These are phyloP conservation scores for Metschnikowia lunata DNA, from an alignment of 805 yeast species.

Conservation along the genomic window DNA sequence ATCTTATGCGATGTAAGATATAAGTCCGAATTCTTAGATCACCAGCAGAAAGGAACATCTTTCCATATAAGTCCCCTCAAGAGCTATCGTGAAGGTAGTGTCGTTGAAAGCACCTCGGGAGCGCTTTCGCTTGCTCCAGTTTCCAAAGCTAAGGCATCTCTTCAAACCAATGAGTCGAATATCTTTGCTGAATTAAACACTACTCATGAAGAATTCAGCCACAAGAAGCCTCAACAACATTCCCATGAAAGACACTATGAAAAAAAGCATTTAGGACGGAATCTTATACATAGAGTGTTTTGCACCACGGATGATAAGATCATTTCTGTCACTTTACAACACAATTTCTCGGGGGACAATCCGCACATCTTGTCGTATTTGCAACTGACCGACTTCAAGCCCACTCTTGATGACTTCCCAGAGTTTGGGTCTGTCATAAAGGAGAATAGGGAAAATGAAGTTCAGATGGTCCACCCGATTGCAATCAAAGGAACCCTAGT, in stretches of 20 bases:
- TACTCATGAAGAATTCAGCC: slow-evolving; percentile 19
- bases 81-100: not conserved
- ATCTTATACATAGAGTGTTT: slow-evolving; percentile 29
- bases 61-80: slow-evolving; percentile 16
- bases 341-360: slow-evolving; percentile 66
- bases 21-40: slow-evolving; percentile 32
- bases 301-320: slow-evolving; percentile 29
- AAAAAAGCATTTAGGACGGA: slow-evolving; percentile 10
- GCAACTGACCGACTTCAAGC: slow-evolving; percentile 48
- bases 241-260: slow-evolving; percentile 13
- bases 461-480: not conserved
- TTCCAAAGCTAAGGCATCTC: slow-evolving; percentile 31
- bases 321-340: slow-evolving; percentile 35
- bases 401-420: slow-evolving; percentile 52
- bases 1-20: slow-evolving; percentile 36
- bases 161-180: slow-evolving; percentile 39
- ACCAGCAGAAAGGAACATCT: slow-evolving; percentile 18
- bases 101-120: not conserved
- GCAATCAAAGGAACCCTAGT: slow-evolving; percentile 2
- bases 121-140: slow-evolving; percentile 27
- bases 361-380: slow-evolving; percentile 59
- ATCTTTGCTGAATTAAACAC: slow-evolving; percentile 44
- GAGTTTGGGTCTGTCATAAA: slow-evolving; percentile 54
- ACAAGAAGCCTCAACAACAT: slow-evolving; percentile 16
- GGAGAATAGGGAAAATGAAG: slow-evolving; percentile 4